Evolutionary conservation across 345 rosid species (phyloP).

Genomic region (Reutealis trisperma): DNA sequence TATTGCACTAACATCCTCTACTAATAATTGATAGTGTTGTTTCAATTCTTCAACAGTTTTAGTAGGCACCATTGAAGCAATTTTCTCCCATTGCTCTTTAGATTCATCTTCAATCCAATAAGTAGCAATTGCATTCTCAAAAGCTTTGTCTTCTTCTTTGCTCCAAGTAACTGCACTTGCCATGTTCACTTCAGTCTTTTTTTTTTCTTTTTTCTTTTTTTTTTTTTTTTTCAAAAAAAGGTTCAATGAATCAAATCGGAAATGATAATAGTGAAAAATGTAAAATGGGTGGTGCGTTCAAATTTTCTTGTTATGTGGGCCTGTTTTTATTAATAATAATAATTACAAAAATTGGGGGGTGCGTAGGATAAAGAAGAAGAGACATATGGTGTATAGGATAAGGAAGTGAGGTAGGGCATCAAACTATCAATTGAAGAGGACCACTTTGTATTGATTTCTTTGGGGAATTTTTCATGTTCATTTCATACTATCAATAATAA

Average conservation of each 20-base stretch:
- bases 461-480: slow-evolving; percentile 27
- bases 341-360: slow-evolving; percentile 1
- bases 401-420: slow-evolving; percentile 27
- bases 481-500: not conserved
- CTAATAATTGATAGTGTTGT: slow-evolving; percentile 57
- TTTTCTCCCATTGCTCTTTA: slow-evolving; percentile 64
- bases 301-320: slow-evolving; percentile 16
- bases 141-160: slow-evolving; percentile 79
- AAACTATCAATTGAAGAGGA: slow-evolving; percentile 42
- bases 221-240: too few relatives aligned
- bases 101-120: slow-evolving; percentile 53
- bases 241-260: not conserved
- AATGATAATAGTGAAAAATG: slow-evolving; percentile 8
- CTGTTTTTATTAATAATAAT: not conserved
- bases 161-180: slow-evolving; percentile 59
- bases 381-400: slow-evolving; percentile 20
- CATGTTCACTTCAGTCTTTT: slow-evolving; percentile 33
- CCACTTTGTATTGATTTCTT: slow-evolving; percentile 41
- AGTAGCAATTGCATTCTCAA: slow-evolving; percentile 76
- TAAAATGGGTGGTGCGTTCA: slow-evolving; percentile 17
- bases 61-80: slow-evolving; percentile 66
- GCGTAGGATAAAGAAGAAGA: slow-evolving; percentile 44
- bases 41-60: slow-evolving; percentile 58
- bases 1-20: slow-evolving; percentile 71
- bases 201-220: not conserved